Evolutionary conservation across 345 rosid genomes (phyloP), one percentile per base, ranked within the genome.

Genomic region (Euphorbia lathyris): DNA sequence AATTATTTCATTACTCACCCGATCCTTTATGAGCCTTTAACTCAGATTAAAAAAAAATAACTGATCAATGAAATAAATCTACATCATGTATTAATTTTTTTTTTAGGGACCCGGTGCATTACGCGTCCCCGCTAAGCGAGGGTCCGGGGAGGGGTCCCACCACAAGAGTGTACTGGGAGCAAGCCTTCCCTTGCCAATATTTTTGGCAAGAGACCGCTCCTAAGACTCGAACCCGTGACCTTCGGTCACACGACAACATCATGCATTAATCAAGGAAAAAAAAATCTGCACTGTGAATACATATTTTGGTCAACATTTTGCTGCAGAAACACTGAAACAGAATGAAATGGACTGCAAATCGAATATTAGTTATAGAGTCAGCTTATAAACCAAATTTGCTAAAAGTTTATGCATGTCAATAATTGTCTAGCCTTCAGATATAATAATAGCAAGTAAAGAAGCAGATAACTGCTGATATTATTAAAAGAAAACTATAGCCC

Each of bases 401-500:
- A 55, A 40, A 64, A 16, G n/a, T 47, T 42, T 32, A 19, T 20
- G 23, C 32, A 48, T 30, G 47, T 58, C 55, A 50, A 42, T 36
- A 48, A 23, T 12, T 57, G 36, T 57, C 9, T 47, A 47, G n/a
- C 16, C n/a, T 47, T 36, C 55, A 74, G 58, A 32, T 76, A 67
- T 14, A 60, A 69, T 65, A 50, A 75, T 65, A 70, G 58, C 56
- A 68, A 36, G 38, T 65, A 58, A 65, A 64, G 66, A 34, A 40
- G 51, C 23, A 58, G 53, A 69, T 59, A 52, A 16, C 40, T 64
- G 65, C 22, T 70, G n/a, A 53, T 29, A 58, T 45, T 36, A 63
- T 20, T 65, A 53, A 63, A 53, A 42, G 74, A 66, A 70, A 40
- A 74, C 62, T 67, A 80, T 73, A 78, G 68, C 79, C 75, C 78